Evolutionary conservation across 345 rosid genomes (phyloP).

Genomic region (Triadica sebifera): DNA sequence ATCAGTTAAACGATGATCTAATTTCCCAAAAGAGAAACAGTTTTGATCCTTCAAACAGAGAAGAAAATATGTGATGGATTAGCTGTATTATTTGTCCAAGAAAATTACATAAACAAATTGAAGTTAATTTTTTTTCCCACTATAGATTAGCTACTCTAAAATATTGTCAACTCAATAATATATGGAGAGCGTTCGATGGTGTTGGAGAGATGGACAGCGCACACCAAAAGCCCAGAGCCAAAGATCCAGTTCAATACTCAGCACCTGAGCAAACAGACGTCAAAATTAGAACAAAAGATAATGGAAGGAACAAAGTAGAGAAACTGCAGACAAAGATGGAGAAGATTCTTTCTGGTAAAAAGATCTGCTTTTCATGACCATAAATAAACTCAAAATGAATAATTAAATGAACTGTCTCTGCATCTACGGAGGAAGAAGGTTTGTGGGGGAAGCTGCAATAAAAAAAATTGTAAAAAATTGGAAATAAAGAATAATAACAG

Average conservation of each 20-base stretch:
- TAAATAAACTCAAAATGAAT: neutral
- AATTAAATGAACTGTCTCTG: neutral
- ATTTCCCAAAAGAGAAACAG: neutral
- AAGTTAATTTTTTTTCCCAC: neutral
- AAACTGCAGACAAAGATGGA: neutral
- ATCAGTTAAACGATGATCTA: neutral
- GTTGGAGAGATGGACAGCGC: slow-evolving; percentile 49
- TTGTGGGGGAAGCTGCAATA: neutral
- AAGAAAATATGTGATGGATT: neutral
- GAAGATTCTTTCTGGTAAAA: neutral
- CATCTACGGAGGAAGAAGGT: neutral
- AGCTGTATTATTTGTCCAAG: neutral
- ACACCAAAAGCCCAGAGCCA: slow-evolving; percentile 83
- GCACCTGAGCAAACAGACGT: slow-evolving; percentile 44
- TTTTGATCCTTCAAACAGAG: neutral
- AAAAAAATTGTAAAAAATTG: neutral
- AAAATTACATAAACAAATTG: slow-evolving; percentile 2
- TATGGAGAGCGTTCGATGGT: slow-evolving; percentile 66
- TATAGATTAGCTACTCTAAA: slow-evolving; percentile 1
- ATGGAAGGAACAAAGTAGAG: neutral
- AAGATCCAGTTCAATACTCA: slow-evolving; percentile 73
- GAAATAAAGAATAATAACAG: neutral
- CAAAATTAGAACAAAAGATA: neutral
- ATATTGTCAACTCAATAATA: slow-evolving; percentile 44
- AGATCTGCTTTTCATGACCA: neutral